Conservation (phyloP, 768 basidiomycete species). For the Mycena polygramma region DNA sequence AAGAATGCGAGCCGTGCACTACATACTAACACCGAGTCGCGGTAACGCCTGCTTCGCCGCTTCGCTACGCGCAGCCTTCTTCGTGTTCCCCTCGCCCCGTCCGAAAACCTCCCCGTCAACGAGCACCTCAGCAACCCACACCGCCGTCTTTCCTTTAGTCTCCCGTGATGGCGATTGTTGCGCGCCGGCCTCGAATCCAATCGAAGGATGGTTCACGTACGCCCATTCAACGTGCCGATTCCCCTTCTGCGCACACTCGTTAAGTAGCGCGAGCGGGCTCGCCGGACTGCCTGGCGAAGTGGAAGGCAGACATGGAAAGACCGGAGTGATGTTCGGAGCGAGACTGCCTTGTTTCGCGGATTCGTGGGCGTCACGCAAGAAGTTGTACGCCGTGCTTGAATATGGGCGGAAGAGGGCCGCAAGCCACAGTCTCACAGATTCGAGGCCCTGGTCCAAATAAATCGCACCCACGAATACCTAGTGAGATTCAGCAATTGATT, state of each 20-base stretch:
- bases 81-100: conserved; percentile 61
- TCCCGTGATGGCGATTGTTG: conserved; percentile 31
- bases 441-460: neutral
- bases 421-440: neutral
- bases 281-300: neutral
- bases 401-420: neutral
- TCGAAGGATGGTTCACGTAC: neutral
- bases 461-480: neutral
- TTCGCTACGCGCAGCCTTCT: conserved; percentile 68
- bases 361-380: neutral
- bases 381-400: neutral
- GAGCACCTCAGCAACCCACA: conserved; percentile 52
- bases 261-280: conserved; percentile 4
- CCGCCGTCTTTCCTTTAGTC: conserved; percentile 61
- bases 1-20: neutral
- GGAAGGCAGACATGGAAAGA: neutral
- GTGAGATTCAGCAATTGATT: too few species aligned
- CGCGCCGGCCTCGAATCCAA: neutral
- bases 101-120: conserved; percentile 58
- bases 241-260: conserved; percentile 16
- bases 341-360: neutral
- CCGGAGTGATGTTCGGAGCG: too few species aligned
- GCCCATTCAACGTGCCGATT: conserved; percentile 3
- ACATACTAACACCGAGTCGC: neutral
- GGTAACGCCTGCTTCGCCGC: conserved; percentile 65